Base-by-base conservation (phyloP, 192 early-diverging fungal genomes). In the Chytriomyces sp. region DNA sequence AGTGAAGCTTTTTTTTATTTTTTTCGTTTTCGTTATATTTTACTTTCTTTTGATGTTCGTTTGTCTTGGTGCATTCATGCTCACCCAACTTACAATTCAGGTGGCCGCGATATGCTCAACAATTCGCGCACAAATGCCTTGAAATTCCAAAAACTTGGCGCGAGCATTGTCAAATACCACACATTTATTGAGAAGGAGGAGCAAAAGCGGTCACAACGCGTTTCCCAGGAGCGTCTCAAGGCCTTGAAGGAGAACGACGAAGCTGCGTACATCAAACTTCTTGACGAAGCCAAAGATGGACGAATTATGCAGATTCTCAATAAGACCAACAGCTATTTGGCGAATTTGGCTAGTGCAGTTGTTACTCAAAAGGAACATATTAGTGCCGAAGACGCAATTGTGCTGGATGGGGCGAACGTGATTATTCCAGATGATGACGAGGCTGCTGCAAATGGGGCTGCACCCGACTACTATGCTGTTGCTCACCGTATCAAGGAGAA, bases 211-310 rank as follows among this genome's bases (percentile, higher is more conserved):
- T 83, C 87, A 26, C 92, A 95, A 81, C 88, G 92, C 59, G 82
- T 96, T 16, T 91, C 92, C 5, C 91, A 94, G 81, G 98, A 99
- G 86, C 95, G 98, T 95, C 86, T 99, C 43, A 90, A 92, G 76
- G 98, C 98, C 28, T 89, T 99, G 76, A 96, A 94, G 87, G 94
- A 91, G 62, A 95, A 97, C 86, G 96, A 99, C 84, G 98, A 99
- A 82, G 97, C 96, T 72, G 95, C 95, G 0, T 99, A 99, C 81
- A 84, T 98, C 79, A 93, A 94, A 79, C 89, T 99, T 59, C 88
- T 99, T 67, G 96, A 98, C 81, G 84, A 95, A 86, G 93, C 93
- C 50, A 99, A 99, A 85, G 95, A 99, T 81, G 98, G 91, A 49
- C 94, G 98, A 82, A 93, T 99, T 71, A 91, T 93, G 45, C 93